Conservation (phyloP, 2,329 filamentous ascomycete species). For the Tolypocladium amazonense region DNA sequence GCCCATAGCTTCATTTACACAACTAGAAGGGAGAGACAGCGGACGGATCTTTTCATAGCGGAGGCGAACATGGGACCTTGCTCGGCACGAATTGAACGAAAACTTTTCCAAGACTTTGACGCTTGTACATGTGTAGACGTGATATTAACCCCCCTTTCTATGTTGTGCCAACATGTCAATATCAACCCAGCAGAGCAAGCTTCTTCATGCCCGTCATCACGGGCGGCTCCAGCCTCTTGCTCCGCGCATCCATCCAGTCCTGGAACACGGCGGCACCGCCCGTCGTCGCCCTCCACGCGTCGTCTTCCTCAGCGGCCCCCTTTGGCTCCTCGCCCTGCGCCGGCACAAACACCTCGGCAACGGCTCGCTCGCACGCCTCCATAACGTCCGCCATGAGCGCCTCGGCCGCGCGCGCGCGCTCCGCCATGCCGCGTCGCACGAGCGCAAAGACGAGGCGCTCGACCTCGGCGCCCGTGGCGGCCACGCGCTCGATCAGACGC, state of each 20-base stretch:
- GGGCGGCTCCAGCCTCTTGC: constrained; percentile 35
- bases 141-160: not conserved
- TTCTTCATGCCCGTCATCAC: constrained; percentile 37
- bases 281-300: constrained; percentile 24
- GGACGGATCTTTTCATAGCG: constrained; percentile 16
- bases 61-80: constrained; percentile 18
- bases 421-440: constrained; percentile 72
- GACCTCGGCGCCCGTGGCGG: constrained; percentile 61
- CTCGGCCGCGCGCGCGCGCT: constrained; percentile 72
- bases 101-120: not conserved
- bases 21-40: not conserved
- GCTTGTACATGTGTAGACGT: not conserved
- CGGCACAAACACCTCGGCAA: constrained; percentile 57
- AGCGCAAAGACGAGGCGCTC: constrained; percentile 66
- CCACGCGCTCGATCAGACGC: constrained; percentile 73
- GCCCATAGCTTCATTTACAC: not conserved
- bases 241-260: constrained; percentile 36
- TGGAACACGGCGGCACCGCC: constrained; percentile 42
- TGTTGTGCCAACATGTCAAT: not conserved
- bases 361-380: constrained; percentile 53
- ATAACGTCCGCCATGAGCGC: constrained; percentile 64
- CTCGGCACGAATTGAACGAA: constrained; percentile 5
- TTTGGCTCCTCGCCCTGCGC: constrained; percentile 8
- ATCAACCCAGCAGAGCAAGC: constrained; percentile 38
- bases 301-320: constrained; percentile 10